Base-by-base conservation (phyloP, 345 rosid genomes). In the Brassica incana region DNA sequence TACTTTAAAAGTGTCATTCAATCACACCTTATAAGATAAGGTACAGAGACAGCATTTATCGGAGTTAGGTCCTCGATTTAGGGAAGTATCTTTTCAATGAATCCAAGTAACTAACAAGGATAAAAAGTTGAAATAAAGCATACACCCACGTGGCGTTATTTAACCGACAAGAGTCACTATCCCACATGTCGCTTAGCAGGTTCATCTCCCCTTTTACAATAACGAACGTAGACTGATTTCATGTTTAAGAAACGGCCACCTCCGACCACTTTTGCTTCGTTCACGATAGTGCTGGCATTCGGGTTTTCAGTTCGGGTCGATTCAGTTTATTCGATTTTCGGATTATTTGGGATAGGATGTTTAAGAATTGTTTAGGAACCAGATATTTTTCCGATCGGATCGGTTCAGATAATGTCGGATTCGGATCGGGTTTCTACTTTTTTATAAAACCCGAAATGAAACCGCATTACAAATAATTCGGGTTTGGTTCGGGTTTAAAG, bases 51-150 rank as follows among this genome's bases (percentile, higher is more conserved):
- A 52, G 10, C 65, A 71, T 71, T 64, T 71, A 71, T 54, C 45
- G 72, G 35, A 65, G 72, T 78, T 78, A 27, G 77, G 65, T 78
- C 77, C 81, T 78, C 52, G 68, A 72, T 72, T 56, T 59, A 67
- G 14, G 81, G 77, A 78, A 66, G 62, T 40, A 66, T 72, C 77
- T 65, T 78, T 72, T 78, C 68, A 14, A 18, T 56, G 67, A 30
- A 65, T 72, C 77, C 72, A 78, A 52, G 45, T 25, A 36, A 36
- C 54, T 48, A 76, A 63, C 76, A 77, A 27, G 8, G 65, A 70
- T 71, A 50, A 69, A 14, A 20, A 8, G 70, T 16, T 66, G 1
- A 6, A 69, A 27, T 61, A 27, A 77, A 77, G 33, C 56, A 27
- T 38, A 16, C 15, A 38, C 48, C 8, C 36, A 61, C 76, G 72